These are phyloP conservation scores for Aspergillus cavernicola DNA, from an alignment of 495 filamentous ascomycete genomes.

Conservation along the genomic window DNA sequence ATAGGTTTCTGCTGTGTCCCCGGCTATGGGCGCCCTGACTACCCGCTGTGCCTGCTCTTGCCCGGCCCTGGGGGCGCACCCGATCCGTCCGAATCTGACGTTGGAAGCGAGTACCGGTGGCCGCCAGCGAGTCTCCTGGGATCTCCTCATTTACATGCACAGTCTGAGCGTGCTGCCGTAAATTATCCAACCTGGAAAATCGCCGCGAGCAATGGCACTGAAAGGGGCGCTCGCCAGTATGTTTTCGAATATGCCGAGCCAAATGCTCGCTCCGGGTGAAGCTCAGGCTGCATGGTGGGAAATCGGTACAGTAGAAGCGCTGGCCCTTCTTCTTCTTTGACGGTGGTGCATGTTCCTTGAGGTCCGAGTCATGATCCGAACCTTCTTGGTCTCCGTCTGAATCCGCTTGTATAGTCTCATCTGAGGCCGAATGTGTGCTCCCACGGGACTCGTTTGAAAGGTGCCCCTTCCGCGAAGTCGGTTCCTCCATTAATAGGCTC, in stretches of 20 bases:
- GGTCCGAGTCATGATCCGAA: slow-evolving; percentile 63
- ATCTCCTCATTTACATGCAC: slow-evolving; percentile 98
- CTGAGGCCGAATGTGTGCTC: slow-evolving; percentile 45
- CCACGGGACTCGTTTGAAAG: slow-evolving; percentile 34
- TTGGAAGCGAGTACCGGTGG: slow-evolving; percentile 90
- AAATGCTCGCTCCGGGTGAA: slow-evolving; percentile 97
- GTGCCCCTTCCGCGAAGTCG: slow-evolving; percentile 29
- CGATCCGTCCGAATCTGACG: slow-evolving; percentile 84
- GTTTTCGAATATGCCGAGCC: slow-evolving; percentile 94
- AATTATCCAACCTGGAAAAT: slow-evolving; percentile 95
- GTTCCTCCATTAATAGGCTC: slow-evolving; percentile 21
- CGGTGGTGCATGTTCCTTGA: slow-evolving; percentile 54
- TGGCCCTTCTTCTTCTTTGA: slow-evolving; percentile 96
- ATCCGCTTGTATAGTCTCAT: slow-evolving; percentile 71
- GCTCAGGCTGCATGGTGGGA: slow-evolving; percentile 88
- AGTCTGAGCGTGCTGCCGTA: slow-evolving; percentile 95
- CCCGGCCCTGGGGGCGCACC: slow-evolving; percentile 69
- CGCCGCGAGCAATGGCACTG: slow-evolving; percentile 93
- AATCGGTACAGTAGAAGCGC: slow-evolving; percentile 95
- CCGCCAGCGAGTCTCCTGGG: slow-evolving; percentile 86
- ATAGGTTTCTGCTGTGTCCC: slow-evolving; percentile 80
- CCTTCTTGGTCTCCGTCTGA: slow-evolving; percentile 70
- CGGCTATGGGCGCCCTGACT: slow-evolving; percentile 64
- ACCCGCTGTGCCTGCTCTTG: slow-evolving; percentile 69
- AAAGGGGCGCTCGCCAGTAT: slow-evolving; percentile 95